A percentile compares a stretch with the other conserved stretches of the same genome.
Conservation (phyloP, 192 early-diverging fungal genomes). For the Coemansia sp. region DNA sequence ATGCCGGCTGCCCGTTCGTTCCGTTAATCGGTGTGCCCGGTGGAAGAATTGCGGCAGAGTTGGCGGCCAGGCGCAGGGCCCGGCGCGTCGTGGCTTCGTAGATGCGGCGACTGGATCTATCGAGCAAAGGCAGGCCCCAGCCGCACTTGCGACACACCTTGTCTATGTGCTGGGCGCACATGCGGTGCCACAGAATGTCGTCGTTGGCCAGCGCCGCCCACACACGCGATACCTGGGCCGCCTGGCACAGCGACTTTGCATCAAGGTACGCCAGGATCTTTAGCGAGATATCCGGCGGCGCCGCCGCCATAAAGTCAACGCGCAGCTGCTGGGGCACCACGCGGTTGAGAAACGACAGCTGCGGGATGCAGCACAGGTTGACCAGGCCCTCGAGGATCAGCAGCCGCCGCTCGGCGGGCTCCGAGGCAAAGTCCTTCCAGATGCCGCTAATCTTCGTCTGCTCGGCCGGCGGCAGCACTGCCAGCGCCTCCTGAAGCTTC, state of each 20-base stretch:
- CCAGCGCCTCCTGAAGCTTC: conserved; percentile 55
- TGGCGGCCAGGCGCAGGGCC: conserved; percentile 25
- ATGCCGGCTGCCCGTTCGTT: neutral
- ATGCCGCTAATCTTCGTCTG: conserved; percentile 64
- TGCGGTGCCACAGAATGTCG: conserved; percentile 90
- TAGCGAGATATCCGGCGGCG: conserved; percentile 77
- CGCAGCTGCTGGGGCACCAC: conserved; percentile 68
- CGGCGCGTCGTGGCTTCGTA: conserved; percentile 51
- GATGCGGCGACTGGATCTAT: conserved; percentile 52
- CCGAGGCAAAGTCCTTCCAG: conserved; percentile 67
- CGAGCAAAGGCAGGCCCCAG: conserved; percentile 90
- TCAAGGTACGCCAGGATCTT: conserved; percentile 88
- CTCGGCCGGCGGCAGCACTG: conserved; percentile 54
- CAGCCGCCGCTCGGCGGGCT: conserved; percentile 60
- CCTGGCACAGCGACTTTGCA: conserved; percentile 83
- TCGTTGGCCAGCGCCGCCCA: conserved; percentile 89
- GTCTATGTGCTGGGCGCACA: conserved; percentile 98
- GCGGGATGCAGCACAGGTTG: conserved; percentile 76
- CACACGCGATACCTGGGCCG: conserved; percentile 75
- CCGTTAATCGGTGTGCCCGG: neutral
- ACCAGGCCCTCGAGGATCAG: conserved; percentile 73
- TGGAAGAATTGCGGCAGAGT: neutral
- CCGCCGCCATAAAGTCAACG: conserved; percentile 75
- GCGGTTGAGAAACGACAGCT: conserved; percentile 77
- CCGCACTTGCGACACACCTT: conserved; percentile 93